Base-by-base conservation (phyloP, 805 yeast species). In the Candida verbasci region DNA sequence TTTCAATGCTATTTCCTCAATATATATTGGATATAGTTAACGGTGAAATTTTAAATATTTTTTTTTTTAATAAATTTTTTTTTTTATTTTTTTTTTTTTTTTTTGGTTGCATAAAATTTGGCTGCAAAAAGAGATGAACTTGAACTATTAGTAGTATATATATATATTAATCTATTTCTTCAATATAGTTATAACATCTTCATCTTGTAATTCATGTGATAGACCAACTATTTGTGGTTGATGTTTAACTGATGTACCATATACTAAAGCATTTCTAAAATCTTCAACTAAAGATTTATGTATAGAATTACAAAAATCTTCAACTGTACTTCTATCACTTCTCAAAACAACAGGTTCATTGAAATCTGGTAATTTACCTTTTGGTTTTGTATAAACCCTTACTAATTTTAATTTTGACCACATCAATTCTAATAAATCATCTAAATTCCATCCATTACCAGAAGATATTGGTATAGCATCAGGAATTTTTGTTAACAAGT, bases 161-260 rank as follows among this genome's bases (percentile, higher is more conserved):
- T n/a, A n/a, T n/a, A n/a, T n/a, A n/a, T n/a, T n/a, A n/a, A n/a
- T n/a, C 45, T 57, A 68, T 43, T 86, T 82, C 68, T 89, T 89
- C 65, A 89, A 74, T 49, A 89, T 86, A 14, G 98, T 91, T 35
- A 93, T 95, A 22, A 93, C 98, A 63, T 93, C 99, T 64, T 93
- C 99, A 62, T 93, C 99, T 63, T 82, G 84, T 50, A 93, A 69
- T 9, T 60, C 70, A 65, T 93, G 98, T 31, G 74, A 61, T 48
- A 93, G 70, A 20, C 98, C 98, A 31, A 91, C 97, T 48, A 82
- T 79, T 66, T 93, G 98, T 11, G 97, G 97, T 63, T 91, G 97
- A 60, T 93, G 98, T 68, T 93, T 93, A 36, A 91, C 97, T 57
- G 95, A 84, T 21, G 84, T 76, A 24, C 99, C 99, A 55, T 72